Percentiles rank a stretch among this genome's conserved stretches.
phyloP scores from a whole-genome alignment of 169 alveolate genomes.

The Plasmodium blacklocki region DNA sequence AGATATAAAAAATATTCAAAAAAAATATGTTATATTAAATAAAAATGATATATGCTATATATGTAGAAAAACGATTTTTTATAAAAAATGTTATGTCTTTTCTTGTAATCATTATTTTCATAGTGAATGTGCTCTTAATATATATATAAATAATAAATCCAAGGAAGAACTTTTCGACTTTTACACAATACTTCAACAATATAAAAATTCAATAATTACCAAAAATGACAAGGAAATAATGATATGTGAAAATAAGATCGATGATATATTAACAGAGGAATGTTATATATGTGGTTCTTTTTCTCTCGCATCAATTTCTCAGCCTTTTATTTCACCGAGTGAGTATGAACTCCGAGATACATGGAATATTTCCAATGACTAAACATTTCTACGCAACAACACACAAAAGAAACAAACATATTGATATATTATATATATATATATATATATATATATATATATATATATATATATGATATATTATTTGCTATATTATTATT shows the following conservation, averaged over 20 bases:
- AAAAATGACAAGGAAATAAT: slow-evolving; percentile 52
- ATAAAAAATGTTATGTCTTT: slow-evolving; percentile 64
- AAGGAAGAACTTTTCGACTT: slow-evolving; percentile 64
- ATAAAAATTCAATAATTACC: slow-evolving; percentile 57
- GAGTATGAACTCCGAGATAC: slow-evolving; percentile 59
- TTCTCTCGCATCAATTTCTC: slow-evolving; percentile 53
- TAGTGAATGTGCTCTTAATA: slow-evolving; percentile 57
- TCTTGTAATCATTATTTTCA: slow-evolving; percentile 77
- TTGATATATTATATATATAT: not conserved
- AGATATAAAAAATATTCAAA: slow-evolving; percentile 49
- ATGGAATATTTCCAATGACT: slow-evolving; percentile 69
- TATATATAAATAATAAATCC: slow-evolving; percentile 54
- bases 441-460: not conserved
- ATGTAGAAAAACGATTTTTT: slow-evolving; percentile 69
- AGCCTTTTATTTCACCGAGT: slow-evolving; percentile 26
- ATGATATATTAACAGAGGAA: slow-evolving; percentile 76
- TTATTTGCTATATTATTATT: no score
- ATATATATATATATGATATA: no score
- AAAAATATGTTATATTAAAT: slow-evolving; percentile 41
- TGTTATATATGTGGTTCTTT: slow-evolving; percentile 73
- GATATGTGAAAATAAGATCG: slow-evolving; percentile 61
- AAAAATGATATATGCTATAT: slow-evolving; percentile 74
- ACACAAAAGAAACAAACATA: not conserved
- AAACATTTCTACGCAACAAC: not conserved
- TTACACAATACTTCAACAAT: slow-evolving; percentile 37